Evolutionary conservation across 345 rosid genomes (phyloP).

Genomic region (Laguncularia racemosa): DNA sequence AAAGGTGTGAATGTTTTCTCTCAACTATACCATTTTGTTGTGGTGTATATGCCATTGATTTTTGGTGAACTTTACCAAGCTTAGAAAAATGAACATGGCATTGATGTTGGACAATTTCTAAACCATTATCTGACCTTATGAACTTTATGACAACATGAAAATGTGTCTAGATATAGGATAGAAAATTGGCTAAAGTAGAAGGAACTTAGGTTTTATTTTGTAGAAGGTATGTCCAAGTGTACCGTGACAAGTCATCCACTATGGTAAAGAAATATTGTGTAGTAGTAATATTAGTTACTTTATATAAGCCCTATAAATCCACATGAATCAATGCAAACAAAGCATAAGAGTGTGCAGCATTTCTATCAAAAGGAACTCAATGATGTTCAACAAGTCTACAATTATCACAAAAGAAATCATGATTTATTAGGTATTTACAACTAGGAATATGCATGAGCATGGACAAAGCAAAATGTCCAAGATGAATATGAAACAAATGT

Average conservation of each 20-base stretch:
- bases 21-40: slow-evolving; percentile 2
- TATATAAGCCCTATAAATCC: not conserved
- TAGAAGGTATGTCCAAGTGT: not conserved
- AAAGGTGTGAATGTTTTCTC: not conserved
- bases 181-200: not conserved
- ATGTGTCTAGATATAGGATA: not conserved
- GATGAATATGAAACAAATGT: too few species aligned
- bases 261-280: not conserved
- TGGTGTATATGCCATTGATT: not conserved
- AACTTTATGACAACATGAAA: not conserved
- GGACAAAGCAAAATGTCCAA: too few species aligned
- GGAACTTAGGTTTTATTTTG: not conserved
- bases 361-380: too few species aligned
- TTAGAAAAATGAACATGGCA: not conserved
- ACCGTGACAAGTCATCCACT: not conserved
- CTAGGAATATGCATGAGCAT: too few species aligned
- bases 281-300: not conserved
- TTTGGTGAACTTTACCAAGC: not conserved
- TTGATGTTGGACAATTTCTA: not conserved
- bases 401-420: too few species aligned
- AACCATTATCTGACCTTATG: not conserved
- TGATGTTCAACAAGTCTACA: too few species aligned
- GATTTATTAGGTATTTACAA: too few species aligned
- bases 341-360: not conserved
- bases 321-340: not conserved